Conservation (phyloP, 495 filamentous ascomycete genomes). For the Rhypophila decipiens region DNA sequence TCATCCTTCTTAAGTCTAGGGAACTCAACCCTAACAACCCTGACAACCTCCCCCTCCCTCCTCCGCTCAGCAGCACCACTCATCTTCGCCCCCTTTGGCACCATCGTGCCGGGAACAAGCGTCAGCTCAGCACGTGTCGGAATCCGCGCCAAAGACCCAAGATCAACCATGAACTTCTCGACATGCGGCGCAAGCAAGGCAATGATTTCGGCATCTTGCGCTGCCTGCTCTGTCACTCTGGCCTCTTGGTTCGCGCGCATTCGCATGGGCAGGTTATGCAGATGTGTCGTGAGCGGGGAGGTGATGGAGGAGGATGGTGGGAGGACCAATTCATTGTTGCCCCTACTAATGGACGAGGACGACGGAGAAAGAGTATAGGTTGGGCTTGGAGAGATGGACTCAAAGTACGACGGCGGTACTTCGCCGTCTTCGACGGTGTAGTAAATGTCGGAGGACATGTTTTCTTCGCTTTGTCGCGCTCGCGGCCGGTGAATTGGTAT, state of each 20-base stretch:
- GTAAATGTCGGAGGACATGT: too few species aligned
- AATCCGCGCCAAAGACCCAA: slow-evolving; percentile 13
- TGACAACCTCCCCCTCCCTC: slow-evolving; percentile 29
- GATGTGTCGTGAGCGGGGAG: slow-evolving; percentile 33
- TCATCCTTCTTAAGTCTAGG: not conserved
- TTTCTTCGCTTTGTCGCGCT: too few species aligned
- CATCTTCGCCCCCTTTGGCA: slow-evolving; percentile 25
- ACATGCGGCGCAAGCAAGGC: slow-evolving; percentile 29
- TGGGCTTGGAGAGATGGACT: not conserved
- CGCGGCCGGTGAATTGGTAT: too few species aligned
- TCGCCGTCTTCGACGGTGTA: not conserved
- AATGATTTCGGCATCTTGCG: slow-evolving; percentile 26
- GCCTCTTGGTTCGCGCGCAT: slow-evolving; percentile 28
- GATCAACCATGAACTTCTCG: slow-evolving; percentile 30
- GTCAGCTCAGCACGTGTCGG: slow-evolving; percentile 28
- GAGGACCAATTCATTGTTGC: not conserved
- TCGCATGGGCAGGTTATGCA: slow-evolving; percentile 30
- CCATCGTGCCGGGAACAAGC: slow-evolving; percentile 30
- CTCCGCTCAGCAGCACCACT: slow-evolving; percentile 29
- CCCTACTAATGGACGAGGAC: not conserved
- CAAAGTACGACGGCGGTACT: not conserved
- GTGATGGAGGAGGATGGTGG: slow-evolving; percentile 2
- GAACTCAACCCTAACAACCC: slow-evolving; percentile 22
- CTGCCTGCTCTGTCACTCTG: slow-evolving; percentile 21
- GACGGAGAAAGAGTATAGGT: too few species aligned